Percentiles rank a stretch among this genome's conserved stretches.
These are phyloP conservation scores for Gossypium trilobum DNA, from an alignment of 441 rosid genomes.

Conservation along the genomic window DNA sequence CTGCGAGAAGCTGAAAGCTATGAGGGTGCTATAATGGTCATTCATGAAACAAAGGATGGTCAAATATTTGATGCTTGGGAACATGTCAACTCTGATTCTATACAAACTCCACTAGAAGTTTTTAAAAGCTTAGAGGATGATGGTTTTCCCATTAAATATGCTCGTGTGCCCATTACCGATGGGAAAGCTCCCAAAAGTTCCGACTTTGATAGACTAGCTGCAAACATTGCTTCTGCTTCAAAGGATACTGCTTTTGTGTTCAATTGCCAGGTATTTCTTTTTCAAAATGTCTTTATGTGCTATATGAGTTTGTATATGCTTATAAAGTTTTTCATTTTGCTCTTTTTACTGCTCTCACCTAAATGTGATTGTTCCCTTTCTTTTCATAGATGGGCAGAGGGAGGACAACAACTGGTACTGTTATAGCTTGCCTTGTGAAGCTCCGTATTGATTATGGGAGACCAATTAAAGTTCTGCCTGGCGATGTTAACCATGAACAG, in stretches of 20 bases:
- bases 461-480: slow-evolving; percentile 64
- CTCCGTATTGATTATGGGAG: slow-evolving; percentile 80
- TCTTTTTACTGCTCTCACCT: slow-evolving; percentile 4
- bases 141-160: slow-evolving; percentile 83
- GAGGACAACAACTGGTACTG: slow-evolving; percentile 98
- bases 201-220: slow-evolving; percentile 69
- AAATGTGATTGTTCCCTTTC: slow-evolving; percentile 17
- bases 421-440: slow-evolving; percentile 94
- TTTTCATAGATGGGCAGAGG: slow-evolving; percentile 93
- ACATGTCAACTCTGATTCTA: slow-evolving; percentile 59
- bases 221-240: slow-evolving; percentile 82
- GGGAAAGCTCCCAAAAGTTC: slow-evolving; percentile 99
- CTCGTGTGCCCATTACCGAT: slow-evolving; percentile 96
- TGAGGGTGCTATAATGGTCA: slow-evolving; percentile 94
- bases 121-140: slow-evolving; percentile 73
- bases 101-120: slow-evolving; percentile 95
- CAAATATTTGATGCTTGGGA: slow-evolving; percentile 96
- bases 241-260: slow-evolving; percentile 87
- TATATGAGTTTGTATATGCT: slow-evolving; percentile 7
- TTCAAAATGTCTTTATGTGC: background rate
- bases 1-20: slow-evolving; percentile 80
- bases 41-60: slow-evolving; percentile 83
- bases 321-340: slow-evolving; percentile 5
- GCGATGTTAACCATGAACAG: slow-evolving; percentile 51
- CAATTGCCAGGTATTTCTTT: slow-evolving; percentile 81